Evolutionary conservation across 768 basidiomycete species (phyloP), one percentile per base, ranked within the genome.

Genomic region (Panus rudis): DNA sequence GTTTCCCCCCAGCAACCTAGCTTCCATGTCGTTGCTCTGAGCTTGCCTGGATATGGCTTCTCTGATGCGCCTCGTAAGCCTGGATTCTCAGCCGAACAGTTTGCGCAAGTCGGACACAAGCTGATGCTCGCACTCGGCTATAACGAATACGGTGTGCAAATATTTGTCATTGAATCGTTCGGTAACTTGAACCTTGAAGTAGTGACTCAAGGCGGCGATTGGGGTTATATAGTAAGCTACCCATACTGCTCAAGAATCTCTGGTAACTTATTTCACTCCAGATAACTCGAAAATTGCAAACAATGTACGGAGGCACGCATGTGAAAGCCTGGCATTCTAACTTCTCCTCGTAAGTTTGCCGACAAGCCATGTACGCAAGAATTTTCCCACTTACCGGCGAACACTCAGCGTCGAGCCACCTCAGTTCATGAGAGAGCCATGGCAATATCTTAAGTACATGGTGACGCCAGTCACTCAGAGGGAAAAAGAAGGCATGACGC

Each of bases 31-130:
- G 76, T 84, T 0, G 74, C 73, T 0, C 49, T 71, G 26, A 74
- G 79, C 51, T 50, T 82, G 13, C 81, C 79, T 8, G 78, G 78
- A 0, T 83, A 61, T 55, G 80, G 77, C 0, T 82, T 80, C 58
- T 81, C 80, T 0, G 69, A 77, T 33, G 75, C 70, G 0, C 71
- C 76, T 0, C 72, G 55, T 35, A 72, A 72, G 53, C 66, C 66
- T 44, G 77, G 78, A 0, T 82, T 81, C 47, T 52, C 49, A 7
- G 25, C 61, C 0, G 46, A 54, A n/a, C 76, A 81, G 38, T 79
- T 73, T 38, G 78, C 78, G 1, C 28, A 57, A 54, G 46, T 57
- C 2, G 28, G 33, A 13, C 52, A 63, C 39, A 63, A 59, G 46
- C 27, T 64, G 16, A 64, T 64, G 59, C 19, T 57, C 4, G 49